Evolutionary conservation across 2,329 filamentous ascomycete genomes (phyloP).

Genomic region (Cladophialophora exuberans): DNA sequence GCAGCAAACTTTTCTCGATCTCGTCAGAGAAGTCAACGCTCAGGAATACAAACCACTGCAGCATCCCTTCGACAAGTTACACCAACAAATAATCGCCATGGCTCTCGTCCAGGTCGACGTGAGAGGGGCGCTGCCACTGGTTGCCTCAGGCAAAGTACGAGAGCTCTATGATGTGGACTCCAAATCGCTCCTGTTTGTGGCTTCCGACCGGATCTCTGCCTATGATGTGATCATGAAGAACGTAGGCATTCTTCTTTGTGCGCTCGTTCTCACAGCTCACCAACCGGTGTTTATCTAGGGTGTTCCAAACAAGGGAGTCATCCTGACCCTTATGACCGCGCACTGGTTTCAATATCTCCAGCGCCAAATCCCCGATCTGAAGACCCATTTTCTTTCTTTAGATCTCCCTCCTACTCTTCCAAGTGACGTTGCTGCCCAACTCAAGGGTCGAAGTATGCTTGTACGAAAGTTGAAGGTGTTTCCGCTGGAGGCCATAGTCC

Average conservation of each 20-base stretch:
- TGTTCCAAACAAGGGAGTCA: slow-evolving; percentile 67
- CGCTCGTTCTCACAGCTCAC: slow-evolving; percentile 41
- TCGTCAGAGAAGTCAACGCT: background rate
- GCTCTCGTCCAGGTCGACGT: slow-evolving; percentile 43
- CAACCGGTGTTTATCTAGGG: slow-evolving; percentile 54
- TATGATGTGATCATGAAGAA: slow-evolving; percentile 92
- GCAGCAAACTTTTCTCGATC: background rate
- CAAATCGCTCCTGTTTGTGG: slow-evolving; percentile 76
- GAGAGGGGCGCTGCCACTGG: slow-evolving; percentile 48
- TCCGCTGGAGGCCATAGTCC: slow-evolving; percentile 81
- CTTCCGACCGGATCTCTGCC: slow-evolving; percentile 89
- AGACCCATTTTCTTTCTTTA: slow-evolving; percentile 66
- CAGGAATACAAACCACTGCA: too few species aligned
- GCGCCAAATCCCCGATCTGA: slow-evolving; percentile 58
- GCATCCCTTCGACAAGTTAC: background rate
- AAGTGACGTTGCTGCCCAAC: slow-evolving; percentile 12
- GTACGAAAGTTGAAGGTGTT: slow-evolving; percentile 75
- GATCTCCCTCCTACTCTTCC: slow-evolving; percentile 57
- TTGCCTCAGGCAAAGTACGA: slow-evolving; percentile 74
- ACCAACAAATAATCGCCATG: too few species aligned
- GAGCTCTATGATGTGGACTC: slow-evolving; percentile 76
- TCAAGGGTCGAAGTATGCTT: slow-evolving; percentile 71
- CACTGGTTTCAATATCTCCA: slow-evolving; percentile 70
- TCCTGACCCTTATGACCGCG: slow-evolving; percentile 68
- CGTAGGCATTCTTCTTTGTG: slow-evolving; percentile 50